These are phyloP conservation scores for Rhynchosporium agropyri DNA, from an alignment of 2,329 filamentous ascomycete genomes.

Conservation along the genomic window DNA sequence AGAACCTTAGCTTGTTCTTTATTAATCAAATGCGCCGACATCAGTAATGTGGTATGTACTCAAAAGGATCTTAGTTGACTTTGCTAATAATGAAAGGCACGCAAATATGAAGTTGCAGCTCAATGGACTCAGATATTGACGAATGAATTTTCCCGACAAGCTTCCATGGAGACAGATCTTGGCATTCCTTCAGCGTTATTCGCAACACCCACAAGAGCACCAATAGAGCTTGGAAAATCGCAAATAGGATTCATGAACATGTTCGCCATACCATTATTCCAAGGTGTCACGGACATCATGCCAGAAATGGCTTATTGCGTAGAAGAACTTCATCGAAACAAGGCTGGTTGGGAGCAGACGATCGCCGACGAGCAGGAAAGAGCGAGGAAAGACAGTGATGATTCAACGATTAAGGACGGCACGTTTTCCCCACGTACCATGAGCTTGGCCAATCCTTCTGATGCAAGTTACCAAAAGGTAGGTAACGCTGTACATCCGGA, in stretches of 20 bases:
- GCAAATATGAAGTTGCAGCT: conserved; percentile 78
- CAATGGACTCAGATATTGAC: conserved; percentile 94
- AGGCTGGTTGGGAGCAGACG: conserved; percentile 69
- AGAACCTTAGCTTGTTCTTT: conserved; percentile 84
- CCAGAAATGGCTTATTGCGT: conserved; percentile 84
- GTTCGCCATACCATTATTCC: conserved; percentile 90
- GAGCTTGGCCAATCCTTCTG: conserved; percentile 39
- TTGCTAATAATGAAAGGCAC: conserved; percentile 60
- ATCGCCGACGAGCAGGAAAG: conserved; percentile 62
- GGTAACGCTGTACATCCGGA: conserved; percentile 30
- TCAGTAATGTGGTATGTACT: conserved; percentile 88
- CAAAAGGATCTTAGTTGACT: not conserved
- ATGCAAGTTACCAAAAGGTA: conserved; percentile 33
- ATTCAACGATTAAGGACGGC: conserved; percentile 38
- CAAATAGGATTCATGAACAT: conserved; percentile 97
- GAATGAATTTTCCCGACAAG: conserved; percentile 92
- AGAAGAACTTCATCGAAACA: conserved; percentile 78
- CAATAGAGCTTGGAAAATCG: conserved; percentile 78
- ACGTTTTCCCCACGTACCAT: conserved; percentile 40
- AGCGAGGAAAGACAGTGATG: conserved; percentile 46
- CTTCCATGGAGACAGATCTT: conserved; percentile 85
- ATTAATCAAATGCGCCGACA: conserved; percentile 97
- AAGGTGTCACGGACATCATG: conserved; percentile 82
- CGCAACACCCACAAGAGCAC: conserved; percentile 80
- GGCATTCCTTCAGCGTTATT: conserved; percentile 87